These are phyloP conservation scores for Plasmodium falciparum DNA, from an alignment of 169 alveolate species.

Conservation along the genomic window DNA sequence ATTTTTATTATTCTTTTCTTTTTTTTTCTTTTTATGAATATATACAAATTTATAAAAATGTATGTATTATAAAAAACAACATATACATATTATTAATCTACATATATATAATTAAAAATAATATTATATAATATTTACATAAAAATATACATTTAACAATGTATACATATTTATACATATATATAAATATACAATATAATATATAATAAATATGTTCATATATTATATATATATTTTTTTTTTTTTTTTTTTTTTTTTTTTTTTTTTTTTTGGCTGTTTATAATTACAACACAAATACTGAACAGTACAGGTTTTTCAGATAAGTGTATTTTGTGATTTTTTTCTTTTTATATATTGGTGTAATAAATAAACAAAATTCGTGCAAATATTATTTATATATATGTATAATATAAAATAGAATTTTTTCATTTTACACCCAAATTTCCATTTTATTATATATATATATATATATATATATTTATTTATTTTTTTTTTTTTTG, in stretches of 20 bases:
- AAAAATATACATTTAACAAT: too few species aligned
- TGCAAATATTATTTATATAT: slow-evolving; percentile 9
- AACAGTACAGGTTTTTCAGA: slow-evolving; percentile 31
- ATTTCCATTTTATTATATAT: slow-evolving; percentile 3
- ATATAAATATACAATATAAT: neutral
- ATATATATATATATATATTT: neutral
- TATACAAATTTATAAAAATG: too few species aligned
- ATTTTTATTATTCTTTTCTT: slow-evolving; percentile 15
- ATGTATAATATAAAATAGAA: slow-evolving; percentile 3
- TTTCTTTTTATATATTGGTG: slow-evolving; percentile 4
- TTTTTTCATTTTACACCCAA: slow-evolving; percentile 15
- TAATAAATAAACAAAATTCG: slow-evolving; percentile 21
- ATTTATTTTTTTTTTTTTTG: neutral
- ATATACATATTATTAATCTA: too few species aligned
- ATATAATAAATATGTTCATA: neutral
- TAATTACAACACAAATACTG: slow-evolving; percentile 25
- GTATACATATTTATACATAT: too few species aligned
- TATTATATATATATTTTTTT: neutral
- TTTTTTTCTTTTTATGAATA: slow-evolving; percentile 15
- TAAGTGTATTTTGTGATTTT: slow-evolving; percentile 11
- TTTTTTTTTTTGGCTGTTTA: slow-evolving; percentile 30
- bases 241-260: slow-evolving; percentile 18
- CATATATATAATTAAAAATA: too few species aligned
- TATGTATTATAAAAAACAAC: too few species aligned
- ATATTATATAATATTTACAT: too few species aligned